Base-by-base conservation (phyloP, 805 yeast species). In the Candida saitoana region DNA sequence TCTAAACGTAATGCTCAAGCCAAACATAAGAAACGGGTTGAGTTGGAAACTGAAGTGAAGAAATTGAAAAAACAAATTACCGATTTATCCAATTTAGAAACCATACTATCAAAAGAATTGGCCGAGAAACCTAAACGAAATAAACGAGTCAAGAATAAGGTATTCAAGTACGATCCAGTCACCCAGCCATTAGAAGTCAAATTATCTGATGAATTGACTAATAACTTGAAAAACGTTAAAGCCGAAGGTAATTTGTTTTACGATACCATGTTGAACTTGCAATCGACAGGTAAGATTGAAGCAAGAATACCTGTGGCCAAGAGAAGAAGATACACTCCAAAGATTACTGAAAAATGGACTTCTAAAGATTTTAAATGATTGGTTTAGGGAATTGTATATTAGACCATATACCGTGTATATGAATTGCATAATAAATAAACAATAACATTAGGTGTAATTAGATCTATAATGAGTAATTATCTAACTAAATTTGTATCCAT, bases 341-440 rank as follows among this genome's bases (percentile, higher is more conserved):
- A 84, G 71, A 65, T 84, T 47, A 85, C 95, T 22, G 96, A 91
- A 63, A 91, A 90, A 67, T 88, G 95, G 95, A 77, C 90, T 25
- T 87, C 85, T 67, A 91, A 91, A 69, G 95, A 91, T 65, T 87
- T 86, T 57, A 82, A 83, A 65, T 83, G 70, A 55, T 29, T 29
- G 32, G 32, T 9, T 29, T 14, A 6, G 32, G 32, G 16, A 11
- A 9, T 29, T 29, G 32, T 29, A 29, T 14, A 29, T 29, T 29
- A 29, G 32, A 6, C 16, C 16, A 29, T 29, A 29, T 29, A 29
- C 32, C n/a, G n/a, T 29, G 32, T 29, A 29, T 29, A 29, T 29
- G 32, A 29, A 14, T 29, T 29, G 32, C 32, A 29, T 29, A 29
- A 29, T 29, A 29, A 29, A n/a, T n/a, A n/a, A n/a, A n/a, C n/a